phyloP scores from a whole-genome alignment of 441 rosid species.

The Bruguiera hainesii region DNA sequence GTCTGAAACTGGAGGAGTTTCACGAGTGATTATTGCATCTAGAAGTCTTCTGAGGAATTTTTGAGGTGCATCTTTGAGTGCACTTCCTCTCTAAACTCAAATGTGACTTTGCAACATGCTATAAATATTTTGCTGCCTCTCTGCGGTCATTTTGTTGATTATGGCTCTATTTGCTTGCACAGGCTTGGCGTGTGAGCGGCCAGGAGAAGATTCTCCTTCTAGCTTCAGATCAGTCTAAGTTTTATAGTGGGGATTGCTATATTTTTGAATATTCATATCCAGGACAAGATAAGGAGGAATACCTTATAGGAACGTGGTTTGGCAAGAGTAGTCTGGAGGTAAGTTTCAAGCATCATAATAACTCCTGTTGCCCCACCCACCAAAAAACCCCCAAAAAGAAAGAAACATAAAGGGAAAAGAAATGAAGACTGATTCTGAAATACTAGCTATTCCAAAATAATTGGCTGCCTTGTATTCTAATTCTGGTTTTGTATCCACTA shows the following conservation, averaged over 20 bases:
- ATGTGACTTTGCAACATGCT: background rate
- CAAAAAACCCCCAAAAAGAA: too few relatives aligned
- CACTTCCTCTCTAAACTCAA: background rate
- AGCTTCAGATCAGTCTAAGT: constrained; percentile 78
- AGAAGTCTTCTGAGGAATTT: background rate
- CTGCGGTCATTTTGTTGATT: constrained; percentile 12
- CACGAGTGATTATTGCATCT: background rate
- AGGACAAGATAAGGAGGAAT: constrained; percentile 88
- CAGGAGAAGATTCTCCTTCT: constrained; percentile 70
- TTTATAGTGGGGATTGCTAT: constrained; percentile 86
- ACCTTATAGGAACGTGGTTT: constrained; percentile 94
- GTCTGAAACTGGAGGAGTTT: background rate
- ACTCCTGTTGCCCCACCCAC: background rate
- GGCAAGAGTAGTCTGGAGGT: constrained; percentile 91
- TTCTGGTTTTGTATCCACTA: too few relatives aligned
- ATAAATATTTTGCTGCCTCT: background rate
- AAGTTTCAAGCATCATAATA: constrained; percentile 17
- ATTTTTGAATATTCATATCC: constrained; percentile 81
- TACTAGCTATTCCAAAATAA: too few relatives aligned
- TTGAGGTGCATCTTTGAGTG: constrained; percentile 1
- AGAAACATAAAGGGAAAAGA: background rate
- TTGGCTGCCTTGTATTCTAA: too few relatives aligned
- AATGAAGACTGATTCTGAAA: background rate
- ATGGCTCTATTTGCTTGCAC: constrained; percentile 15
- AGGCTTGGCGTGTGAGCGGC: constrained; percentile 89